Base-by-base conservation (phyloP, 345 rosid genomes). In the Camelina laxa region DNA sequence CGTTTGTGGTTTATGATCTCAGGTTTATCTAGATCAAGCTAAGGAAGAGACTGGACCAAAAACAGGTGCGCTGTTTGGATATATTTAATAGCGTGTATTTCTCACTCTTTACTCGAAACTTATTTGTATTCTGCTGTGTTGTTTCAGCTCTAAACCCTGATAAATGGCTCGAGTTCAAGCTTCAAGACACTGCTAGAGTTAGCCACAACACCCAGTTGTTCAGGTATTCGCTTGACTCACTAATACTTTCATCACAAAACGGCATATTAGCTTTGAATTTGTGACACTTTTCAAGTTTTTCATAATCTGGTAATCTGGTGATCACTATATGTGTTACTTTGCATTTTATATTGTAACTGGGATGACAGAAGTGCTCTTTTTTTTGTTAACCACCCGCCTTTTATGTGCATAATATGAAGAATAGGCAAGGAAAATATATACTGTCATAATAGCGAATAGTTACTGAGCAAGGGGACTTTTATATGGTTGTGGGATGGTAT, bases 131-230 rank as follows among this genome's bases (percentile, higher is more conserved):
- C 7, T 72, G 73, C 67, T 22, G 7, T 60, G 3, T 57, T 47
- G 53, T 80, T 78, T 74, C 84, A 89, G 97, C 98, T 75, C 87
- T 93, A 60, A 89, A 87, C 67, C 88, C 98, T 11, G 86, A 93
- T 75, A 89, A 91, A 73, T 93, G 98, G 98, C 84, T 84, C 84
- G 97, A 84, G 82, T 93, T 93, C 75, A 93, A 89, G 84, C 85
- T 93, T 69, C 96, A 88, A 82, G 98, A 93, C 75, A 88, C 96
- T 51, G 98, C 94, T 27, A 86, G 89, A 69, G 98, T 93, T 79
- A 93, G 93, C 84, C 97, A 93, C 75, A 89, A 93, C 80, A 72
- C 88, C 62, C 94, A 93, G 51, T 76, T 93, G 76, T 93, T 83
- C 86, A 93, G 97, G 98, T 91, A 48, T 68, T 53, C 68, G n/a